Conservation (phyloP, 2,329 filamentous ascomycete genomes). For the Calonectria ilicicola region DNA sequence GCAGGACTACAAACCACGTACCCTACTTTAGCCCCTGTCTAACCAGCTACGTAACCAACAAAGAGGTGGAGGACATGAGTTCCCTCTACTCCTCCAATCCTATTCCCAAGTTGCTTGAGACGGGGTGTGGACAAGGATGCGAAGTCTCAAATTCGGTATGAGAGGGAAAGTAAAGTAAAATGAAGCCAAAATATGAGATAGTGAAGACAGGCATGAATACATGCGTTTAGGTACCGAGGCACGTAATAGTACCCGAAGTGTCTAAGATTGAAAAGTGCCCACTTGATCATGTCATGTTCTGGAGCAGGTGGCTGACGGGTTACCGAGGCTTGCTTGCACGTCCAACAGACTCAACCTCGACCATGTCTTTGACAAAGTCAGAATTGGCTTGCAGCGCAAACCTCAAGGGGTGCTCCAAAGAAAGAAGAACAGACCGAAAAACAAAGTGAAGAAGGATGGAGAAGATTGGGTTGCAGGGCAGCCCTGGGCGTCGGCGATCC, state of each 20-base stretch:
- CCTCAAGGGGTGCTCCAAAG: background rate
- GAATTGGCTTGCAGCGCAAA: background rate
- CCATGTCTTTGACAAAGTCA: slow-evolving; percentile 12
- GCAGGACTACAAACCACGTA: background rate
- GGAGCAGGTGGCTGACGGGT: slow-evolving; percentile 36
- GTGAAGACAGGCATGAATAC: slow-evolving; percentile 27
- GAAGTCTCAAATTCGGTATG: slow-evolving; percentile 22
- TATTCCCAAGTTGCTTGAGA: slow-evolving; percentile 30
- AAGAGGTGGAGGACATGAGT: background rate
- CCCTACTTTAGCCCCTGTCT: background rate
- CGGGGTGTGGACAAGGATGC: slow-evolving; percentile 28
- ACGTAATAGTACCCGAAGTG: background rate
- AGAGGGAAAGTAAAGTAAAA: slow-evolving; percentile 13
- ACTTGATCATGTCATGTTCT: slow-evolving; percentile 11
- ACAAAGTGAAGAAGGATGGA: background rate
- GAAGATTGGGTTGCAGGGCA: slow-evolving; percentile 12
- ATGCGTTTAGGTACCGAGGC: background rate
- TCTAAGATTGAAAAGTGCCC: background rate
- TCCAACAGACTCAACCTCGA: slow-evolving; percentile 5
- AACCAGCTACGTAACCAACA: background rate
- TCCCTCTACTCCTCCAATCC: background rate
- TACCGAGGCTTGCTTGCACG: slow-evolving; percentile 30
- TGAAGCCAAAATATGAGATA: background rate
- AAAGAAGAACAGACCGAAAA: background rate
- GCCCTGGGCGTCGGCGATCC: slow-evolving; percentile 11